Conservation (phyloP, 1,284 basidiomycete species). For the Ustilago sp. region DNA sequence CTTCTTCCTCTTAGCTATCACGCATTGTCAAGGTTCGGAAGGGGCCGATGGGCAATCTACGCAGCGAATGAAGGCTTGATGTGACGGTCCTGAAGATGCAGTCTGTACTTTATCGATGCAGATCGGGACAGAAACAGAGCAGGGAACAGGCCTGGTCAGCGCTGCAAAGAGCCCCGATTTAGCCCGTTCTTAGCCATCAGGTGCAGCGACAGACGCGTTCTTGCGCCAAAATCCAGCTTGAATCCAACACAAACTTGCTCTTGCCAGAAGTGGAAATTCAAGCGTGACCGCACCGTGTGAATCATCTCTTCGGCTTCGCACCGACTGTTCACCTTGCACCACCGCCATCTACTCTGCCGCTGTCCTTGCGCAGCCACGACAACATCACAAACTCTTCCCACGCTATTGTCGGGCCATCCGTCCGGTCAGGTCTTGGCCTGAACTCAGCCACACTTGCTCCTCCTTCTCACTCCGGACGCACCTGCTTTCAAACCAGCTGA, state of each 20-base stretch:
- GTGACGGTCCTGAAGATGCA: not conserved
- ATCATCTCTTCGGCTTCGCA: not conserved
- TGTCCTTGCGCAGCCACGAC: not conserved
- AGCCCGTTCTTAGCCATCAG: conserved; percentile 9
- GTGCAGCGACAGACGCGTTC: conserved; percentile 27
- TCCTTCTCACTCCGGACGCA: not conserved
- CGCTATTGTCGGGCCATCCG: not conserved
- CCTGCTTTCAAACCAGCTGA: too few species aligned
- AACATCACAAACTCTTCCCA: not conserved
- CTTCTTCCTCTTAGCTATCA: not conserved
- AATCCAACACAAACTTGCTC: conserved; percentile 7
- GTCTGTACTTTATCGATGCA: not conserved
- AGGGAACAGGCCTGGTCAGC: not conserved
- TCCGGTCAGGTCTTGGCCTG: not conserved
- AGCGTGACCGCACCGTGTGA: not conserved
- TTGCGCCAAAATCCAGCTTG: not conserved
- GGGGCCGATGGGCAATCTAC: not conserved
- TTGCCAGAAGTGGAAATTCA: not conserved
- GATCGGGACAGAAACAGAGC: not conserved
- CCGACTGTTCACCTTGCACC: not conserved
- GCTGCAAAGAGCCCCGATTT: not conserved
- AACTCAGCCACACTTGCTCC: not conserved
- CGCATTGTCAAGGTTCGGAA: not conserved
- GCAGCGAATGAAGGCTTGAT: not conserved
- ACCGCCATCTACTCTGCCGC: not conserved